Base-by-base conservation (phyloP, 805 yeast species). In the Henningerozyma blattae region DNA sequence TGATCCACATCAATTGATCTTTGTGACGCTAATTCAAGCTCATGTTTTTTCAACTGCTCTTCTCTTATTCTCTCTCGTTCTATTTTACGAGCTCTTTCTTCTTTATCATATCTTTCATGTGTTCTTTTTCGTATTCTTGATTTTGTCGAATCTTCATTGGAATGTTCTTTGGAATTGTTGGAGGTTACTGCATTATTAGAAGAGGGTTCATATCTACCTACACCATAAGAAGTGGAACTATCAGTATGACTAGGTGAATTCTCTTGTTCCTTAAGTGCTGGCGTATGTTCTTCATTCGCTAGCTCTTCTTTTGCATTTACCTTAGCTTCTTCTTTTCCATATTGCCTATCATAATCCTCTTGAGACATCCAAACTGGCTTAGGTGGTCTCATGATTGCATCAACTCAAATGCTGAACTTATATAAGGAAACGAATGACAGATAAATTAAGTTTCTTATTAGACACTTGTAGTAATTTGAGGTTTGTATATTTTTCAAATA, bases 1-100 rank as follows among this genome's bases (percentile, higher is more conserved):
- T 73, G 72, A 46, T 81, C 82, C 35, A 72, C 69, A 41, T 54
- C 56, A 3, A 54, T 66, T 56, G 51, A 42, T 24, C 47, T 59
- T 30, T 55, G 53, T 12, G 62, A 58, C 7, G 65, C 47, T 43
- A 55, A 40, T 29, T 54, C 55, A 31, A 56, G 50, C 22, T 56
- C 62, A 37, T 56, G 58, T 30, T 48, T 38, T 33, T 51, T 58
- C 35, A 56, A 46, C 39, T 52, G 57, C 22, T 54, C 54, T 31
- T 59, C 61, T 19, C 58, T 46, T 22, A 51, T 34, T 28, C 42
- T 44, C 27, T 61, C 50, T 29, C 55, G 28, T 32, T 53, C 55
- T 30, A 49, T 44, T 38, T 54, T 54, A 41, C 54, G 48, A 36
- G 50, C 33, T 36, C 54, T 46, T 30, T 57, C 56, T 28, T 58